These are phyloP conservation scores for Nepenthes gracilis DNA, from an alignment of 148 eudicot genomes.

Conservation along the genomic window DNA sequence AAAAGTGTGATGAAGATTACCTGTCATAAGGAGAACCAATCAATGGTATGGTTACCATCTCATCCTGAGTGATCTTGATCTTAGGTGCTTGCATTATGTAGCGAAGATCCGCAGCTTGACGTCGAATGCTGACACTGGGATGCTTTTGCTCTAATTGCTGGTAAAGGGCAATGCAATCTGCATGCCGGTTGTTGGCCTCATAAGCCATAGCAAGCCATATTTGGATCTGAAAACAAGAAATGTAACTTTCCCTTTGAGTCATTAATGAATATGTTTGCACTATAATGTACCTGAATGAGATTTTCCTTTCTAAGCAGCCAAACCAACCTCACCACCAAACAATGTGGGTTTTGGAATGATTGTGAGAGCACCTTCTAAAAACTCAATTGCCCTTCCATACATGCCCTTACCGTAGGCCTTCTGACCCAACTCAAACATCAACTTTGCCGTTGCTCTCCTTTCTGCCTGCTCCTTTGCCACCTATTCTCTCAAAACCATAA, in stretches of 20 bases:
- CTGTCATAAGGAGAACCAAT: slow-evolving; percentile 92
- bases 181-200: slow-evolving; percentile 83
- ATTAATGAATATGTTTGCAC: neutral
- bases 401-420: slow-evolving; percentile 92
- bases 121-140: slow-evolving; percentile 72
- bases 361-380: slow-evolving; percentile 87
- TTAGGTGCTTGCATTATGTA: slow-evolving; percentile 97
- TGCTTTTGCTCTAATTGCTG: slow-evolving; percentile 60
- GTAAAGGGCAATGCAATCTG: slow-evolving; percentile 81
- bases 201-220: slow-evolving; percentile 99
- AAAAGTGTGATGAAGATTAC: slow-evolving; percentile 27
- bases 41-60: slow-evolving; percentile 94
- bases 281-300: no score
- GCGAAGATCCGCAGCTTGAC: slow-evolving; percentile 88
- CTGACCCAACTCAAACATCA: slow-evolving; percentile 98
- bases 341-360: slow-evolving; percentile 83
- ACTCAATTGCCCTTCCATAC: slow-evolving; percentile 84
- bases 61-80: slow-evolving; percentile 93
- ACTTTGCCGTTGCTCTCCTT: slow-evolving; percentile 77
- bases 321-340: slow-evolving; percentile 97
- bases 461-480: slow-evolving; percentile 98
- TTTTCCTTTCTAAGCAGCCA: slow-evolving; percentile 6
- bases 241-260: neutral
- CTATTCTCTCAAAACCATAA: slow-evolving; percentile 20
- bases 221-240: slow-evolving; percentile 61